phyloP scores from a whole-genome alignment of 495 filamentous ascomycete species.

The Aspergillus sclerotiicarbonarius region DNA sequence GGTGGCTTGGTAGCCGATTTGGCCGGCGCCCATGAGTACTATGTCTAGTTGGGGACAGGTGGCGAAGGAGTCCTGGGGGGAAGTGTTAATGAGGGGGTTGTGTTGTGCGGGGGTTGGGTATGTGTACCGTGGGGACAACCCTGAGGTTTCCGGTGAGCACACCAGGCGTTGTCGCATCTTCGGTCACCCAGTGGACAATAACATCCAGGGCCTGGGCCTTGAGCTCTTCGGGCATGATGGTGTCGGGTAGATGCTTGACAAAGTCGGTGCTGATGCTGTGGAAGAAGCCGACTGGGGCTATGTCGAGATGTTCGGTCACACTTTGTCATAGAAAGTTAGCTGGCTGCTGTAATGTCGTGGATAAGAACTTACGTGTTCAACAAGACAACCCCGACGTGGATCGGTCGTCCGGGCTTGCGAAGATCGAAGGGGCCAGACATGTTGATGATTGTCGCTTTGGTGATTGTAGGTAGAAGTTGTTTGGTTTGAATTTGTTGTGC shows the following conservation, averaged over 20 bases:
- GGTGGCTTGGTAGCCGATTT: neutral
- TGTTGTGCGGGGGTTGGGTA: neutral
- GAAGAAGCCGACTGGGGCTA: constrained; percentile 1
- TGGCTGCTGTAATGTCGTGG: neutral
- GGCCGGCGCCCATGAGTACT: neutral
- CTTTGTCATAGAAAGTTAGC: neutral
- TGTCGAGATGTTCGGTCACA: constrained; percentile 2
- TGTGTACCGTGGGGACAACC: neutral
- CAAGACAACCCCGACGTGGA: constrained; percentile 12
- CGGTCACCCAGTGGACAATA: neutral
- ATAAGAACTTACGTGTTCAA: constrained; percentile 5
- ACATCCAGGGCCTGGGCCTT: neutral
- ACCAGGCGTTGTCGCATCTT: neutral
- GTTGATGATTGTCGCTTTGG: neutral
- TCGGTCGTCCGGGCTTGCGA: constrained; percentile 13
- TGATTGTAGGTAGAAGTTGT: neutral
- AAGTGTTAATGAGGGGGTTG: neutral
- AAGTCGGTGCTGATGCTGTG: neutral
- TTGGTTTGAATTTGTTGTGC: neutral
- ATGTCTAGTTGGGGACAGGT: neutral
- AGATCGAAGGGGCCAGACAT: constrained; percentile 15
- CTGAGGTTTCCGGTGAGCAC: neutral
- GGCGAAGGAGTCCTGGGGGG: neutral
- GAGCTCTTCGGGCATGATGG: neutral
- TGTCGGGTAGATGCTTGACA: neutral